Base-by-base conservation (phyloP, 257 asterid species). In the Cynanchum wilfordii region DNA sequence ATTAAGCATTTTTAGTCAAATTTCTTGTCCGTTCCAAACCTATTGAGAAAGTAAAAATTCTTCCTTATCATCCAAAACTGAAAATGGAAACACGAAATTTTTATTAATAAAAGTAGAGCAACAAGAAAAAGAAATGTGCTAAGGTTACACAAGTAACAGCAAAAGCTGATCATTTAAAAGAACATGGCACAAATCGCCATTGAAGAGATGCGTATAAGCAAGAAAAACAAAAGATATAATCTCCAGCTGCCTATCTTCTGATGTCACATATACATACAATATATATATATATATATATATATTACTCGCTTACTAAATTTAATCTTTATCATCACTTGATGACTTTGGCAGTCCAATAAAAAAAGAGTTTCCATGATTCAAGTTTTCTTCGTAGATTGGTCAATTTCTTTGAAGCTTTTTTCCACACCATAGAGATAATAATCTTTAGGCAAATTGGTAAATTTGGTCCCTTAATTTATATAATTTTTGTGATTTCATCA, bases 301-400 rank as follows among this genome's bases (percentile, higher is more conserved):
- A 38, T 38, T 38, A 38, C 1, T 38, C 44, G 9, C 44, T 5
- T 42, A 42, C 10, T 2, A 12, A 10, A 0, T 16, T 11, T 12
- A 4, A 29, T 60, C 66, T 60, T 60, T 60, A 13, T 60, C n/a
- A 60, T 29, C 66, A 60, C 44, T 60, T 60, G 66, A 60, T 42
- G 47, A 42, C 66, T 27, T 15, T 29, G 42, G 66, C 66, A 27
- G 10, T 11, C 66, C 19, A 60, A 60, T 49, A 12, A 12, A 49
- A 60, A 13, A 12, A 29, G 22, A 40, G 59, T 12, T 27, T 6
- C 12, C 65, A 24, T 7, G 0, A 29, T 60, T 60, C 30, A 27
- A 60, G 40, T 60, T 60, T 38, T 40, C 33, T 60, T 20, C 1
- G 29, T 33, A 60, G 44, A 27, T 13, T 59, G 20, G n/a, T 10